Conservation (phyloP, 129 eudicot species). For the Saposhnikovia divaricata region DNA sequence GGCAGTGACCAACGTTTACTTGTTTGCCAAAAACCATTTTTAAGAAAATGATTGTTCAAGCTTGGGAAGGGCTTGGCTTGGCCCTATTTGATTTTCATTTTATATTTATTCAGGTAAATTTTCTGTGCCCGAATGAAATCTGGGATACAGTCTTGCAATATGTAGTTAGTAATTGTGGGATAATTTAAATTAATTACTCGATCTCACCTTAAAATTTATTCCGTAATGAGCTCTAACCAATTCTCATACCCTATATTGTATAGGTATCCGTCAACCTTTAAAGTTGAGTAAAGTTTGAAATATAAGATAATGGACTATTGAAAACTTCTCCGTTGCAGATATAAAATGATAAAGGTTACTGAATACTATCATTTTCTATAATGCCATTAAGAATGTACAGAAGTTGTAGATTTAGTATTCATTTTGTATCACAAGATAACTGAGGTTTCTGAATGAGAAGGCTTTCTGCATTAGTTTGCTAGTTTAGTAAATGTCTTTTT, state of each 20-base stretch:
- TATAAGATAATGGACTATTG: background rate
- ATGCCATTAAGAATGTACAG: background rate
- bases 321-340: background rate
- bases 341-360: background rate
- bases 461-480: background rate
- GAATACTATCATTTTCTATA: background rate
- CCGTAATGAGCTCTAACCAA: background rate
- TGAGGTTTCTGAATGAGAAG: background rate
- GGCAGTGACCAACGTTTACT: conserved; percentile 84
- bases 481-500: background rate
- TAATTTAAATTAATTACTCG: background rate
- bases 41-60: conserved; percentile 58
- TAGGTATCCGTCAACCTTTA: background rate
- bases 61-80: conserved; percentile 16
- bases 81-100: conserved; percentile 19
- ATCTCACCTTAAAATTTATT: background rate
- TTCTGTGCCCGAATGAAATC: conserved; percentile 3
- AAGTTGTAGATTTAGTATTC: background rate
- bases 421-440: background rate
- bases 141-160: background rate
- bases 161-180: background rate
- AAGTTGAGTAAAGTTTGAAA: background rate
- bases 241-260: background rate
- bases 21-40: conserved; percentile 84
- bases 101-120: conserved; percentile 34